phyloP scores from a whole-genome alignment of 176 grass and related monocot species.

The Oryza meyeriana region DNA sequence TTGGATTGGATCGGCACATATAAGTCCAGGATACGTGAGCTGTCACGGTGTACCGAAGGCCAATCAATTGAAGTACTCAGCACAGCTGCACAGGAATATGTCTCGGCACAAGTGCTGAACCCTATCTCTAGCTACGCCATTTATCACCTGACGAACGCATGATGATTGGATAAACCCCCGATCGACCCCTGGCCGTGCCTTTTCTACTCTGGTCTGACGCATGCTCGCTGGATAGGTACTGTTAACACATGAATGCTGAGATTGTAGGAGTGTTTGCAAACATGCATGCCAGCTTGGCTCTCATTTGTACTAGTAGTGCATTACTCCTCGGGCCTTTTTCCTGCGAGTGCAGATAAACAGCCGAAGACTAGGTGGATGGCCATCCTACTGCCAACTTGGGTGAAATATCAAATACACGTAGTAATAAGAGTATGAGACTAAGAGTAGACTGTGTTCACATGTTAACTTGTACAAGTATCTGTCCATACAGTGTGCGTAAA shows the following conservation, averaged over 20 bases:
- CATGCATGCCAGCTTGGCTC: conserved; percentile 9
- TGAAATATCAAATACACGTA: too few species aligned
- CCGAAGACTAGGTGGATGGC: not conserved
- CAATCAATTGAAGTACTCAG: not conserved
- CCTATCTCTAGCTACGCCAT: not conserved
- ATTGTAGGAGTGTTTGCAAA: not conserved
- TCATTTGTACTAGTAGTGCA: not conserved
- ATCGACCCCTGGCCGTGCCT: too few species aligned
- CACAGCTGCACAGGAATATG: not conserved
- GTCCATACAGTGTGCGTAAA: too few species aligned
- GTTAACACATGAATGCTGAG: not conserved
- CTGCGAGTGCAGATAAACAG: not conserved
- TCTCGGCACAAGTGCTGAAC: not conserved
- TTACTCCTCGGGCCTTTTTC: not conserved
- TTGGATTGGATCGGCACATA: not conserved
- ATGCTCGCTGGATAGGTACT: not conserved
- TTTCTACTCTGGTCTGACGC: not conserved
- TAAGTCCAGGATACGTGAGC: not conserved
- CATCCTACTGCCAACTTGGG: too few species aligned
- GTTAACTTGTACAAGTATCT: too few species aligned
- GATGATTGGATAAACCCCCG: not conserved
- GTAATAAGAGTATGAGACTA: too few species aligned
- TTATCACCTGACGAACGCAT: not conserved
- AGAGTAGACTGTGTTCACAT: too few species aligned
- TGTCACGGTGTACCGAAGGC: not conserved